These are phyloP conservation scores for Phytophthora sp. DNA, from an alignment of 352 stramenopile genomes.

Conservation along the genomic window DNA sequence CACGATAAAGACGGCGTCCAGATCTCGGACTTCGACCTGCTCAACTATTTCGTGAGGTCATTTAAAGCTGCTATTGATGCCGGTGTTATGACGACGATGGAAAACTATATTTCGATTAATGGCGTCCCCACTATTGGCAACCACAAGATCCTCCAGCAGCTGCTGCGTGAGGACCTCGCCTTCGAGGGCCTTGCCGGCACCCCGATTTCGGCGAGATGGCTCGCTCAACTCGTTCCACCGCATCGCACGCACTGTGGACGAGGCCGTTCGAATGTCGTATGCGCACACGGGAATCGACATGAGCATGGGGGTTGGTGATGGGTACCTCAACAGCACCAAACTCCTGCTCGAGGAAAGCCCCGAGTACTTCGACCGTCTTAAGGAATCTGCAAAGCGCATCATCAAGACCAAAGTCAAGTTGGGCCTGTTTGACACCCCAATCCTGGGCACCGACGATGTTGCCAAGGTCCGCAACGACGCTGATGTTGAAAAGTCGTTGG, in stretches of 20 bases:
- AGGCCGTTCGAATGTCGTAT: constrained; percentile 68
- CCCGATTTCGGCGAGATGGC: constrained; percentile 91
- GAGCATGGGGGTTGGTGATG: constrained; percentile 71
- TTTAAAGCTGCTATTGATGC: constrained; percentile 78
- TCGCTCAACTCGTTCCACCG: constrained; percentile 69
- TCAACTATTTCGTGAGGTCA: constrained; percentile 79
- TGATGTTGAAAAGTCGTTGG: constrained; percentile 55
- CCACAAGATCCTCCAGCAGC: constrained; percentile 61
- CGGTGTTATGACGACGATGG: constrained; percentile 87
- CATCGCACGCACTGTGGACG: constrained; percentile 36
- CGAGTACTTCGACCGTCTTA: constrained; percentile 49
- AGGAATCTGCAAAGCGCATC: constrained; percentile 60
- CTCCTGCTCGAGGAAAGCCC: constrained; percentile 43
- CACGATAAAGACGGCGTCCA: constrained; percentile 78
- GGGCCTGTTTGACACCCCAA: constrained; percentile 60
- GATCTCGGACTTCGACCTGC: constrained; percentile 67
- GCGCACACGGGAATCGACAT: constrained; percentile 85
- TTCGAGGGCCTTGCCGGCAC: constrained; percentile 88
- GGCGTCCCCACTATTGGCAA: constrained; percentile 87
- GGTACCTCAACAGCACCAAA: constrained; percentile 52
- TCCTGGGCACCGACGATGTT: constrained; percentile 51
- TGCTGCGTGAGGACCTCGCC: constrained; percentile 76
- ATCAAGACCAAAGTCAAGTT: constrained; percentile 70
- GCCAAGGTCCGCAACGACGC: constrained; percentile 43
- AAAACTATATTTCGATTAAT: constrained; percentile 92